A percentile compares a stretch with the other conserved stretches of the same genome.
Evolutionary conservation across 768 basidiomycete genomes (phyloP).

Genomic region (Fomitopsis serialis): DNA sequence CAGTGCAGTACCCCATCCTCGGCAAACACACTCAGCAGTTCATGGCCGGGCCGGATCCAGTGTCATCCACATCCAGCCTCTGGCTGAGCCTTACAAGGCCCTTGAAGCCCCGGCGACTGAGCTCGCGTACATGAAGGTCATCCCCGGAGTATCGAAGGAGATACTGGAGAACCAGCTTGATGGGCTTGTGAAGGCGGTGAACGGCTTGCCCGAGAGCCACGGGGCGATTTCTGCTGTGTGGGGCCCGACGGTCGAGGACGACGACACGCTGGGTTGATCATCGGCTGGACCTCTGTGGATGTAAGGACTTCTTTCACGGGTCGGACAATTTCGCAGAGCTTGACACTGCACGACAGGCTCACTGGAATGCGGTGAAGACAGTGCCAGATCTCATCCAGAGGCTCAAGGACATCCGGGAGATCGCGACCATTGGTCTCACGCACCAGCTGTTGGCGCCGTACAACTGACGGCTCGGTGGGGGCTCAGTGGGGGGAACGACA

Average conservation of each 20-base stretch:
- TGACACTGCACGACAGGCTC: background rate
- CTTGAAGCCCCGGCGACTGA: conserved; percentile 11
- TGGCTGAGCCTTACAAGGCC: conserved; percentile 9
- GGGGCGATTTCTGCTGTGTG: conserved; percentile 4
- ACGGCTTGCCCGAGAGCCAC: background rate
- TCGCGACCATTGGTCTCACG: conserved; percentile 1
- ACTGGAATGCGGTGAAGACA: conserved; percentile 6
- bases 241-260: conserved; percentile 7
- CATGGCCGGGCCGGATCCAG: background rate
- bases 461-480: too few species aligned
- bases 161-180: conserved; percentile 1
- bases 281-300: conserved; percentile 11
- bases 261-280: conserved; percentile 2
- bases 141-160: conserved; percentile 4
- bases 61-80: conserved; percentile 4
- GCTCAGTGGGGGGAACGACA: too few species aligned
- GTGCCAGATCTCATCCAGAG: background rate
- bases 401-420: conserved; percentile 3
- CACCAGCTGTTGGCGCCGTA: background rate
- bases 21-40: background rate
- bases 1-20: conserved; percentile 8
- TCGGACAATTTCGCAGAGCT: background rate
- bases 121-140: conserved; percentile 5
- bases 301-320: background rate
- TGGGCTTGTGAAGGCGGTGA: background rate